A percentile compares a stretch with the other conserved stretches of the same genome.
Conservation (phyloP, 306 rosid genomes). For the Hippophae gyantsensis region DNA sequence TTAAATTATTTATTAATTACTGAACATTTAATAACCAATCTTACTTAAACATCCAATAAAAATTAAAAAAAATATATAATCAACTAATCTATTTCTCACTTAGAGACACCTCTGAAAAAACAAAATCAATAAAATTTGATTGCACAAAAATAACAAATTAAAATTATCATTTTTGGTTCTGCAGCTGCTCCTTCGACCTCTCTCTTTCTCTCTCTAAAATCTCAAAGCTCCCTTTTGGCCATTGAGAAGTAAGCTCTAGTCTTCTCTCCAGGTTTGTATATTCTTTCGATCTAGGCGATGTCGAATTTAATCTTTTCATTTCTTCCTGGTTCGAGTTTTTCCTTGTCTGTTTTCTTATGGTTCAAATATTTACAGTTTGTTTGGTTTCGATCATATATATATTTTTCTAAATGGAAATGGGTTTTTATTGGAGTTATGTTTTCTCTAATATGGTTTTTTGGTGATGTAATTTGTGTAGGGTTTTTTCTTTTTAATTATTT, state of each 20-base stretch:
- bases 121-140: too few species aligned
- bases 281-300: conserved; percentile 49
- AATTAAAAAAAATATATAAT: too few species aligned
- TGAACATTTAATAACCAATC: too few species aligned
- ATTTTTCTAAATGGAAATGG: conserved; percentile 14
- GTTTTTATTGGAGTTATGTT: conserved; percentile 16
- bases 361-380: conserved; percentile 24
- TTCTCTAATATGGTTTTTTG: conserved; percentile 20
- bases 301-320: conserved; percentile 9
- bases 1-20: too few species aligned
- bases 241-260: conserved; percentile 36
- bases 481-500: conserved; percentile 19
- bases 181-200: conserved; percentile 42
- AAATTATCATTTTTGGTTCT: conserved; percentile 29
- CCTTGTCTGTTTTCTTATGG: conserved; percentile 12
- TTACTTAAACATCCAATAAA: too few species aligned
- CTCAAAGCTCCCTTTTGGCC: conserved; percentile 50
- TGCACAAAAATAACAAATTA: too few species aligned
- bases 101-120: too few species aligned
- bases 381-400: conserved; percentile 32
- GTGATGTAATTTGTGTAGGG: conserved; percentile 24
- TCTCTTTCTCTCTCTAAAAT: conserved; percentile 43
- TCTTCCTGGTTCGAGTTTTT: background rate
- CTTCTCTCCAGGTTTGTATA: conserved; percentile 59
- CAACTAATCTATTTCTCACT: too few species aligned